These are phyloP conservation scores for Vigna unguiculata DNA, from an alignment of 306 rosid species.

Conservation along the genomic window DNA sequence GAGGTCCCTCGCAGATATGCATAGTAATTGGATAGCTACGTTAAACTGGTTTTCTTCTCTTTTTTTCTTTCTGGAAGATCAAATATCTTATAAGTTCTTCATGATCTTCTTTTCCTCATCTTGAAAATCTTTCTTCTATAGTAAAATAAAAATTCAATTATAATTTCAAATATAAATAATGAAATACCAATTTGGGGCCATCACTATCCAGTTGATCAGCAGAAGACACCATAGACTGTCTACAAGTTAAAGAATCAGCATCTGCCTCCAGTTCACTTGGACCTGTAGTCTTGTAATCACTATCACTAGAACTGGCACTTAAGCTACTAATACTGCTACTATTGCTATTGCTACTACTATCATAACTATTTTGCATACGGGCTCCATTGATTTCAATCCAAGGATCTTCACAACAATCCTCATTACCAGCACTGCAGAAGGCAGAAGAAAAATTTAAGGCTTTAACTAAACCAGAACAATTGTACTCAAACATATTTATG, in stretches of 20 bases:
- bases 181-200: constrained; percentile 76
- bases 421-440: constrained; percentile 78
- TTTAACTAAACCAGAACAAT: constrained; percentile 28
- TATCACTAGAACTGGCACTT: constrained; percentile 92
- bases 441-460: constrained; percentile 44
- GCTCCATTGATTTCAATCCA: constrained; percentile 72
- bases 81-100: constrained; percentile 22
- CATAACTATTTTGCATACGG: constrained; percentile 69
- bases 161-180: constrained; percentile 39
- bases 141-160: neutral
- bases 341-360: constrained; percentile 95
- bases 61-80: constrained; percentile 14
- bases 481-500: constrained; percentile 22
- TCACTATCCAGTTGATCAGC: constrained; percentile 72
- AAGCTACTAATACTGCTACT: constrained; percentile 93
- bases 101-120: constrained; percentile 2
- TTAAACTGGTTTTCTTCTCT: constrained; percentile 8
- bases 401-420: constrained; percentile 72
- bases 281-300: constrained; percentile 80
- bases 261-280: constrained; percentile 92
- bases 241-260: constrained; percentile 92
- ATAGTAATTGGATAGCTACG: constrained; percentile 18
- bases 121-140: constrained; percentile 1
- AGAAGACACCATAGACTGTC: constrained; percentile 82
- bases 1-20: constrained; percentile 15